Evolutionary conservation across 2,329 filamentous ascomycete genomes (phyloP).

Genomic region (Neonectria neomacrospora): DNA sequence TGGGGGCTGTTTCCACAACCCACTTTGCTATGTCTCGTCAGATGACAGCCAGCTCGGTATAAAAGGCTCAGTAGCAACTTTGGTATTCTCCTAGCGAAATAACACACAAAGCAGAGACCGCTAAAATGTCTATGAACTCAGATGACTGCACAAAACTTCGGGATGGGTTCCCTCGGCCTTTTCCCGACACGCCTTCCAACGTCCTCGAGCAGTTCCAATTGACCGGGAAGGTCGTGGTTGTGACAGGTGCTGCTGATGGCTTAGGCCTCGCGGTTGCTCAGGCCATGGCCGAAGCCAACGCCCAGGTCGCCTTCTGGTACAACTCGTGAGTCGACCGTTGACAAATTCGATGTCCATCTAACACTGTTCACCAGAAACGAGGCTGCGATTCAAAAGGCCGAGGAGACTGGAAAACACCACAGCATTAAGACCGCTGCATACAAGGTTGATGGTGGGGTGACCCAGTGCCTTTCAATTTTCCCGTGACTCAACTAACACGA

Average conservation of each 20-base stretch:
- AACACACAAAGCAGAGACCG: neutral
- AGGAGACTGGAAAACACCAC: slow-evolving; percentile 48
- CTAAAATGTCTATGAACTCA: slow-evolving; percentile 44
- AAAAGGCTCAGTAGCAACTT: slow-evolving; percentile 1
- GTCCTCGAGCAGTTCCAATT: slow-evolving; percentile 58
- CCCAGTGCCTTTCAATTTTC: neutral
- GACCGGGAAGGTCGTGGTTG: slow-evolving; percentile 54
- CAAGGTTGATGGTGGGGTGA: slow-evolving; percentile 53
- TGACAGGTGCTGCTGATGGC: slow-evolving; percentile 59
- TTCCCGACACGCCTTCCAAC: slow-evolving; percentile 46
- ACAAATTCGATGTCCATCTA: neutral
- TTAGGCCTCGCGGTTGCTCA: slow-evolving; percentile 58
- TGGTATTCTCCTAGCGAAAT: neutral
- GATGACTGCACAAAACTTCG: slow-evolving; percentile 37
- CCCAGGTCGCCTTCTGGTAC: slow-evolving; percentile 51
- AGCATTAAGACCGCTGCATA: slow-evolving; percentile 54
- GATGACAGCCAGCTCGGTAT: neutral
- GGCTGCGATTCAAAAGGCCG: slow-evolving; percentile 50
- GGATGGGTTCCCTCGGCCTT: slow-evolving; percentile 42
- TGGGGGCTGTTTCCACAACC: slow-evolving; percentile 4
- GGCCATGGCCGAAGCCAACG: slow-evolving; percentile 58
- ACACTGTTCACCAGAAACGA: slow-evolving; percentile 39
- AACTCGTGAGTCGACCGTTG: slow-evolving; percentile 40
- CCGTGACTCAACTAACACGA: neutral
- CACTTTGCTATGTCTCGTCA: slow-evolving; percentile 1